A percentile compares a stretch with the other conserved stretches of the same genome.
These are phyloP conservation scores for Fusarium torreyae DNA, from an alignment of 2,329 filamentous ascomycete species.

Conservation along the genomic window DNA sequence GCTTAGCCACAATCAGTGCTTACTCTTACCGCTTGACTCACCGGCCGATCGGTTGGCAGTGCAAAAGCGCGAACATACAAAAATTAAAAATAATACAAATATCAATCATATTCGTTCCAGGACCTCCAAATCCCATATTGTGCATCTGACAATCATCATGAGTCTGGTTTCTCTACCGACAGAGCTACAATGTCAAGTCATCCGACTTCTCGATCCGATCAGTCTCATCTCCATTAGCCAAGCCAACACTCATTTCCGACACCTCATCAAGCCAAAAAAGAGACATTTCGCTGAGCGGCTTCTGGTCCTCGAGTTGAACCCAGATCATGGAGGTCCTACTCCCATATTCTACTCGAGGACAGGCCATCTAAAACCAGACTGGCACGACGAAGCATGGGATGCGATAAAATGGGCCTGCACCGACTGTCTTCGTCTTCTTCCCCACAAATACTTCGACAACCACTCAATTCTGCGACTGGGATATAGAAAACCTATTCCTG, in stretches of 20 bases:
- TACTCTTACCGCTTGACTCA: too few relatives aligned
- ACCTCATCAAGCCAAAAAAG: constrained; percentile 21
- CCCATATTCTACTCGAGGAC: constrained; percentile 5
- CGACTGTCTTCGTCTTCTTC: constrained; percentile 29
- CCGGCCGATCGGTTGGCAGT: too few relatives aligned
- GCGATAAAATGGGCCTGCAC: constrained; percentile 36
- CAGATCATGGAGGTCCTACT: constrained; percentile 14
- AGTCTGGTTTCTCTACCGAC: constrained; percentile 5
- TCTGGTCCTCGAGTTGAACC: constrained; percentile 6
- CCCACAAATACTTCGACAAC: constrained; percentile 28
- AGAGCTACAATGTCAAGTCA: constrained; percentile 35
- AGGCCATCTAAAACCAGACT: neutral
- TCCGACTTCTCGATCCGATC: constrained; percentile 36
- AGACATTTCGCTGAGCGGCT: constrained; percentile 27
- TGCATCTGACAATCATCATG: constrained; percentile 5
- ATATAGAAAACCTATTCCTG: constrained; percentile 30
- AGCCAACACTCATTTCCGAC: constrained; percentile 21
- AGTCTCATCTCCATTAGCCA: constrained; percentile 34
- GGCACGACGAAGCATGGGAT: neutral
- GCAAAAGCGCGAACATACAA: too few relatives aligned
- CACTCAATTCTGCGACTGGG: constrained; percentile 6
- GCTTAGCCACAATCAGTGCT: too few relatives aligned
- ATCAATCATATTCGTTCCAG: too few relatives aligned
- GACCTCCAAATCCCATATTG: too few relatives aligned
- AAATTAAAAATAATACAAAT: too few relatives aligned